A percentile compares a stretch with the other conserved stretches of the same genome.
Conservation (phyloP, 1,139 yeast genomes). For the Hansenula sp. region DNA sequence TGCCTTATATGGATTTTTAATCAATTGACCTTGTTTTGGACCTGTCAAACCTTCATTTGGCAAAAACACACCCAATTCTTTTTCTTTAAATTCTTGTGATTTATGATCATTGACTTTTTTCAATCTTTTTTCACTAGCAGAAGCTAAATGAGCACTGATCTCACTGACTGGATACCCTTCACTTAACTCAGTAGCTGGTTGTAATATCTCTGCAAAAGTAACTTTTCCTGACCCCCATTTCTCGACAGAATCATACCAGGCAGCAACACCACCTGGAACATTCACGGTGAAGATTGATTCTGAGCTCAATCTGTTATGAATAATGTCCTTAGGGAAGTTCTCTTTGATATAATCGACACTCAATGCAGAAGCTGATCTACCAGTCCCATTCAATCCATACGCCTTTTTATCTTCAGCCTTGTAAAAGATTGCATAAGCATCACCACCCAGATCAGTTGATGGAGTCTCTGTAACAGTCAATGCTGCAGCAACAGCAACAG, state of each 20-base stretch:
- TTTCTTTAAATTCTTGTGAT: slow-evolving; percentile 29
- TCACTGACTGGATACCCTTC: slow-evolving; percentile 67
- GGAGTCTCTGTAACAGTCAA: slow-evolving; percentile 70
- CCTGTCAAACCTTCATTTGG: slow-evolving; percentile 34
- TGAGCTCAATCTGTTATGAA: slow-evolving; percentile 31
- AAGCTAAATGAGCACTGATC: slow-evolving; percentile 54
- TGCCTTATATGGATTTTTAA: slow-evolving; percentile 51
- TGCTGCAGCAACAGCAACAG: slow-evolving; percentile 76
- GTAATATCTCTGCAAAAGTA: slow-evolving; percentile 50
- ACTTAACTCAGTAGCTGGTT: slow-evolving; percentile 71
- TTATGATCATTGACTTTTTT: slow-evolving; percentile 30
- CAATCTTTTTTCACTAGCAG: slow-evolving; percentile 34
- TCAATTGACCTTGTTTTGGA: slow-evolving; percentile 60
- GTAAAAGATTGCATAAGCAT: slow-evolving; percentile 66
- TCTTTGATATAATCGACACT: slow-evolving; percentile 45
- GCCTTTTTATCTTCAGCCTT: slow-evolving; percentile 46
- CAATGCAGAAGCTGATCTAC: slow-evolving; percentile 56
- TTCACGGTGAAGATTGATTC: slow-evolving; percentile 57
- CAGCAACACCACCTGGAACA: slow-evolving; percentile 77
- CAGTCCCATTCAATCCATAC: slow-evolving; percentile 73
- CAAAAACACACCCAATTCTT: slow-evolving; percentile 29
- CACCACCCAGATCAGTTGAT: slow-evolving; percentile 83
- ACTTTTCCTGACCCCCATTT: slow-evolving; percentile 74
- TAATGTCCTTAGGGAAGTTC: slow-evolving; percentile 28
- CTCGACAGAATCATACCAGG: slow-evolving; percentile 66